Evolutionary conservation across 768 basidiomycete species (phyloP), one percentile per base, ranked within the genome.

Genomic region (Nidularia pulvinata): DNA sequence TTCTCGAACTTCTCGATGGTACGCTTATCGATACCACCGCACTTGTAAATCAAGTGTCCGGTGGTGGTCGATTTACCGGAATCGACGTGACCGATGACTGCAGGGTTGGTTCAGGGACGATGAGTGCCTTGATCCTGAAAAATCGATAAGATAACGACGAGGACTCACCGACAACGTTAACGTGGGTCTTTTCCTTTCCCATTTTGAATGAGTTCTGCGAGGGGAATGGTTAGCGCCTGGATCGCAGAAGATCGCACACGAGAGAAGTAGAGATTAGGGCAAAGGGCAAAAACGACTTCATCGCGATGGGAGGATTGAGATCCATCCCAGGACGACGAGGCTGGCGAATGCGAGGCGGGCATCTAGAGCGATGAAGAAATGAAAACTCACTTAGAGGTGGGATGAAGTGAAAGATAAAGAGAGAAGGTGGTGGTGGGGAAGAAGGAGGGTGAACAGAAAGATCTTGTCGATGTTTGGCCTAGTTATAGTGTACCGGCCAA

Each of bases 1-100:
- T 99, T 99, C 86, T 99, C 97, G 84, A 98, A 98, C 84, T 98
- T 97, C 80, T 95, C 94, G 63, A 96, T 95, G 72, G 93, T 95
- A 88, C 94, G 94, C 86, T 98, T 99, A 76, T 99, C 97, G 83
- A 99, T 99, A 91, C 97, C 97, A 88, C 97, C 97, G 76, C 97
- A 99, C 89, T 99, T 97, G 93, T 98, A 98, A 88, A 98, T 98
- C 83, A 99, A 85, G 83, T 99, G 97, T 63, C 97, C 97, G 65
- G 97, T 99, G 69, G 97, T 99, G 79, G 97, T 99, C 55, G 96
- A 98, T 82, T 98, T 99, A 64, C 96, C 96, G 74, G 96, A 98
- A 83, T 98, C 95, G 92, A 95, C 93, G 83, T 95, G 95, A 62
- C 95, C 95, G 81, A 96, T 96, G 77, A 95, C 94, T 91, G 69